These are phyloP conservation scores for Castanea mollissima DNA, from an alignment of 306 rosid genomes.

Conservation along the genomic window DNA sequence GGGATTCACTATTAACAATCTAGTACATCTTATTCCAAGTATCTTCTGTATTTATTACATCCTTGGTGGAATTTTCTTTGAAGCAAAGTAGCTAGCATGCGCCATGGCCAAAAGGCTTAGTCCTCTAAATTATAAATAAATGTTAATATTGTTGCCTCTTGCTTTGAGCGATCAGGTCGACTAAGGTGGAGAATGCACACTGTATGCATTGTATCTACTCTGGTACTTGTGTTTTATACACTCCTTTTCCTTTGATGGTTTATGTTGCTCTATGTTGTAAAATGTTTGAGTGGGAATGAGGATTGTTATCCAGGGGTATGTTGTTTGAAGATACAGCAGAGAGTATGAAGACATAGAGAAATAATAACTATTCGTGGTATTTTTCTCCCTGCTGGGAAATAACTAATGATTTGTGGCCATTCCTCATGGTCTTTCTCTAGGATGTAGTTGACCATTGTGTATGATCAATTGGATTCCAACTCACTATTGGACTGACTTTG, in stretches of 20 bases:
- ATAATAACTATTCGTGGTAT: neutral
- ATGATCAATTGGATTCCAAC: neutral
- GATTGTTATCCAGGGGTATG: neutral
- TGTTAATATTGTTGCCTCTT: too few species aligned
- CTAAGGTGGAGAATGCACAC: neutral
- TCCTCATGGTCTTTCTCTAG: neutral
- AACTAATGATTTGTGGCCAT: neutral
- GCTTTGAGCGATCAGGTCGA: neutral
- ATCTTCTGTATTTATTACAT: neutral
- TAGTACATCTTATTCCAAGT: neutral
- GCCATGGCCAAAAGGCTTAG: neutral
- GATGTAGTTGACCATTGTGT: neutral
- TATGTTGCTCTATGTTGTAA: neutral
- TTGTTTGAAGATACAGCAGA: neutral
- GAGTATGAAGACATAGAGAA: neutral
- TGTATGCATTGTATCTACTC: neutral
- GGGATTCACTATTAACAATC: neutral
- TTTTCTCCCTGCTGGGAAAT: neutral
- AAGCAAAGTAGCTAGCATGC: neutral
- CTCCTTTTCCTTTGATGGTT: conserved; percentile 1
- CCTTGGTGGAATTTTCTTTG: neutral
- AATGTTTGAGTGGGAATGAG: neutral
- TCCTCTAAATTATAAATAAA: neutral
- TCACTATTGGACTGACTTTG: neutral
- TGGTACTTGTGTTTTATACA: neutral